Evolutionary conservation across 2,329 filamentous ascomycete species (phyloP).

Genomic region (Pseudogymnoascus sp.): DNA sequence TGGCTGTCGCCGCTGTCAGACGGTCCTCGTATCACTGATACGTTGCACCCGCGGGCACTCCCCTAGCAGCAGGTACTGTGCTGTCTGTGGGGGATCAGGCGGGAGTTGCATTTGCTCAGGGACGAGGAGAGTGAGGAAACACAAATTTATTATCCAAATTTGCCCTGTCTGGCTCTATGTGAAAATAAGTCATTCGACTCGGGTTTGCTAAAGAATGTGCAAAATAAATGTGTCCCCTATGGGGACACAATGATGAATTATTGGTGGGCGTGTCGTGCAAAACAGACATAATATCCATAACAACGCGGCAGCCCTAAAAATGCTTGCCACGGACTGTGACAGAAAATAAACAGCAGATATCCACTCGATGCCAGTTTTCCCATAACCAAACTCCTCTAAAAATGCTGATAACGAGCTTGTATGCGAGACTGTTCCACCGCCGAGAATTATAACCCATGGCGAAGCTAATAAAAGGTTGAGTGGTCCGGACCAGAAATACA

Average conservation of each 20-base stretch:
- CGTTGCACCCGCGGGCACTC: neutral
- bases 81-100: neutral
- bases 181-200: neutral
- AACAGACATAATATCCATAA: neutral
- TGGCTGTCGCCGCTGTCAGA: neutral
- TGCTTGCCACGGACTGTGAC: neutral
- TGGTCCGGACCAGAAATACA: neutral
- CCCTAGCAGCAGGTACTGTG: neutral
- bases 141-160: constrained; percentile 2
- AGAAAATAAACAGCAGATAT: neutral
- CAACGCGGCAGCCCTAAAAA: neutral
- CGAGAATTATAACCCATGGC: neutral
- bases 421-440: neutral
- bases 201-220: neutral
- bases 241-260: neutral
- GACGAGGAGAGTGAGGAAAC: neutral
- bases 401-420: neutral
- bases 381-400: neutral
- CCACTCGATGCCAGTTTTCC: neutral
- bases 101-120: neutral
- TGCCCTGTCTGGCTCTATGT: neutral
- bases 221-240: constrained; percentile 3
- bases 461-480: neutral
- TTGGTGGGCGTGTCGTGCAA: neutral
- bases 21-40: neutral